Evolutionary conservation across 2,329 filamentous ascomycete species (phyloP), one percentile per base, ranked within the genome.

Genomic region (Byssoonygena ceratinophila): DNA sequence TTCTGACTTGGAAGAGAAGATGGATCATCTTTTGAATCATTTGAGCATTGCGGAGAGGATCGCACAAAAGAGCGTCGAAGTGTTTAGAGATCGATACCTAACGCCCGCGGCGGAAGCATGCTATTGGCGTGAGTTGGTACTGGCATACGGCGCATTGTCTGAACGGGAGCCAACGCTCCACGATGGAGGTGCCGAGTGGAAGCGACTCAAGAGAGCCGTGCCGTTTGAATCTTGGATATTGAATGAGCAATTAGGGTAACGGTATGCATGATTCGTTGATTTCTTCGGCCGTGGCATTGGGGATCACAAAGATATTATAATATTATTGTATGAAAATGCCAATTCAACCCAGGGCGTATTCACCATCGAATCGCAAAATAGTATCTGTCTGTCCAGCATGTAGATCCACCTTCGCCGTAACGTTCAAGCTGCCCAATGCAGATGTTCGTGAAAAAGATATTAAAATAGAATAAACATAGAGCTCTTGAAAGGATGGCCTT

Each of bases 41-140:
- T 69, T 69, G 0, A 58, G 65, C 4, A 61, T 67, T 3, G 75
- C 76, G n/a, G 66, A 74, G 59, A 62, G 61, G 31, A 77, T 81
- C 50, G 76, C 76, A 12, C 63, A 71, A 25, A 77, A 78, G 58
- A 69, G 67, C 2, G 68, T 73, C 4, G 60, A 60, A 39, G 71
- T 68, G 14, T 78, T 78, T 58, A 68, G 76, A 2, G 75, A 79
- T 57, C 64, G 73, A 2, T 79, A 78, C 58, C 63, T 79, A 27
- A 78, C 76, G 1, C 74, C 75, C 1, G 74, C 76, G 2, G 76
- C 76, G 1, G 74, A 79, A 61, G 70, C 72, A 2, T 80, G 76
- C 56, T 79, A 79, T 57, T 79, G 76, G 76, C 68, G 76, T 9
- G 66, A 71, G 43, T 59, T 77, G 54, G 65, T 77, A 25, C 58